phyloP scores from a whole-genome alignment of 2,329 filamentous ascomycete genomes.

The Akanthomyces dipterigenus region DNA sequence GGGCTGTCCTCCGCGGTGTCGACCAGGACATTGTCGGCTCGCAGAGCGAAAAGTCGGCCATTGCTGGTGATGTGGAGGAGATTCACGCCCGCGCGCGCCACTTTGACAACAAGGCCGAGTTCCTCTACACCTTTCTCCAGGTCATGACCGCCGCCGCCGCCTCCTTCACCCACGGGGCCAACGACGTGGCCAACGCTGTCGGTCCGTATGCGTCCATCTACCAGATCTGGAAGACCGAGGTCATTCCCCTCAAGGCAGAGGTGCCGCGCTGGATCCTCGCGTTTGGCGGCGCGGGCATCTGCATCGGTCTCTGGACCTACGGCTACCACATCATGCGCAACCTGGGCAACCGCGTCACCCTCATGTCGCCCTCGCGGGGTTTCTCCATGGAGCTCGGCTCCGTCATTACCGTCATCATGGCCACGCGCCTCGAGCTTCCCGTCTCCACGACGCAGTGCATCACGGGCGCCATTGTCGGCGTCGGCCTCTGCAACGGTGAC shows the following conservation, averaged over 20 bases:
- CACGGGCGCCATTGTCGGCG: conserved; percentile 54
- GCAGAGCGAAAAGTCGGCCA: conserved; percentile 31
- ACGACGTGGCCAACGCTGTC: conserved; percentile 58
- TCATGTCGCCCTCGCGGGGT: conserved; percentile 54
- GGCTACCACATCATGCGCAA: conserved; percentile 60
- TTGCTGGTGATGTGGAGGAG: conserved; percentile 47
- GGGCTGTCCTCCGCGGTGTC: conserved; percentile 39
- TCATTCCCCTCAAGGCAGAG: conserved; percentile 36
- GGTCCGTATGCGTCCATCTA: conserved; percentile 59
- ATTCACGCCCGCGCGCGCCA: conserved; percentile 51
- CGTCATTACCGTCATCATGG: conserved; percentile 56
- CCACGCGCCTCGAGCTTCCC: conserved; percentile 54
- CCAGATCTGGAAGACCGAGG: conserved; percentile 48
- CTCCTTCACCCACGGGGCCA: conserved; percentile 60
- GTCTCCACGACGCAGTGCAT: conserved; percentile 62
- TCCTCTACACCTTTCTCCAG: conserved; percentile 54
- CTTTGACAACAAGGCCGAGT: conserved; percentile 56
- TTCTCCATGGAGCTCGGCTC: conserved; percentile 56
- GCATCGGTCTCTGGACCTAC: conserved; percentile 52
- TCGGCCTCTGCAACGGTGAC: conserved; percentile 54
- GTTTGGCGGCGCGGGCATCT: conserved; percentile 45
- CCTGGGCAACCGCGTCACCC: conserved; percentile 54
- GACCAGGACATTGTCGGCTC: conserved; percentile 34
- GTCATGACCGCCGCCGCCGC: conserved; percentile 55
- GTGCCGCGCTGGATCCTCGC: conserved; percentile 56